Evolutionary conservation across 164 flowering plant species (phyloP).

Genomic region (Akebia trifoliata): DNA sequence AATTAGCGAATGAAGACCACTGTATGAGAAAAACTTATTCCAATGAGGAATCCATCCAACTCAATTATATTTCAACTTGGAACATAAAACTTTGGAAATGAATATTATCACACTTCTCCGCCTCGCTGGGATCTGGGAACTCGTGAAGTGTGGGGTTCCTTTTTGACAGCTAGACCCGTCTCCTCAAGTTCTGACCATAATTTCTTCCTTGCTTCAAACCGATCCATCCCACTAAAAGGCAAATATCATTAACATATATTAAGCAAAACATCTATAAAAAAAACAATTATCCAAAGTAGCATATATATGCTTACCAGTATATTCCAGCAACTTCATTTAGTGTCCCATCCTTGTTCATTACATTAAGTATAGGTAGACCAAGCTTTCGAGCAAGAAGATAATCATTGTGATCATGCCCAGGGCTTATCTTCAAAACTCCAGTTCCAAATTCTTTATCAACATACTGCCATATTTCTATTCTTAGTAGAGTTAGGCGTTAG

Average conservation of each 20-base stretch:
- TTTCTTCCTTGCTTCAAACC: constrained; percentile 92
- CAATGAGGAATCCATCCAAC: neutral
- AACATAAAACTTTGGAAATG: neutral
- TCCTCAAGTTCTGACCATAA: constrained; percentile 93
- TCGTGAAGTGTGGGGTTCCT: constrained; percentile 68
- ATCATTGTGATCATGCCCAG: constrained; percentile 98
- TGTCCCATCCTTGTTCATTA: constrained; percentile 98
- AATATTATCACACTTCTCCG: constrained; percentile 65
- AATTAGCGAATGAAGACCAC: constrained; percentile 8
- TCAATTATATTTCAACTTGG: neutral
- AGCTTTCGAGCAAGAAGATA: constrained; percentile 90
- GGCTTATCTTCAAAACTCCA: constrained; percentile 96
- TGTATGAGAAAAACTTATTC: neutral
- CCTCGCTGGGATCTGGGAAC: constrained; percentile 98
- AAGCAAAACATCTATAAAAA: constrained; percentile 4
- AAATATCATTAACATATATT: constrained; percentile 12
- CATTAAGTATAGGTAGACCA: constrained; percentile 94
- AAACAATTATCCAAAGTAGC: constrained; percentile 2
- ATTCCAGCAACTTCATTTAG: constrained; percentile 90
- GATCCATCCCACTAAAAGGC: constrained; percentile 77
- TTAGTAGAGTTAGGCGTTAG: neutral
- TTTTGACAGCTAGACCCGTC: constrained; percentile 81
- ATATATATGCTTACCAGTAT: constrained; percentile 42
- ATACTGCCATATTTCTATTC: constrained; percentile 41
- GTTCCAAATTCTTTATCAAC: constrained; percentile 98